phyloP scores from a whole-genome alignment of 2,329 filamentous ascomycete genomes.

The Fusarium dimerum region DNA sequence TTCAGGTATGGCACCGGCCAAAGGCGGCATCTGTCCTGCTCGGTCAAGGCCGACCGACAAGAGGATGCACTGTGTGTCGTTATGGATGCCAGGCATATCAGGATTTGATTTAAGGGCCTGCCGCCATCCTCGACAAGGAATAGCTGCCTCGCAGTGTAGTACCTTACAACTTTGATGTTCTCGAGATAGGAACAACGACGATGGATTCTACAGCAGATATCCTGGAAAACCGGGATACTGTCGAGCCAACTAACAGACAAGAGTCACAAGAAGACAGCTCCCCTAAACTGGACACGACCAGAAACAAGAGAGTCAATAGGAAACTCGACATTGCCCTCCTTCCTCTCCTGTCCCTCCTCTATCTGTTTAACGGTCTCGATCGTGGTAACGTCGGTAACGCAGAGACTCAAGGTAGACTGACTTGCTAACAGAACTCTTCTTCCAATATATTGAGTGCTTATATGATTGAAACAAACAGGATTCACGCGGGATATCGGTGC shows the following conservation, averaged over 20 bases:
- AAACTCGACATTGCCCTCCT: conserved; percentile 39
- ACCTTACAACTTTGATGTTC: not conserved
- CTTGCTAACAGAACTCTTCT: not conserved
- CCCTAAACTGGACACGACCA: not conserved
- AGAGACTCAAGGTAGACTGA: conserved; percentile 35
- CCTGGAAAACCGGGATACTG: not conserved
- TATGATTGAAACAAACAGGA: conserved; percentile 8
- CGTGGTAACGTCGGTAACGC: conserved; percentile 44
- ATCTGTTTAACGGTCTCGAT: conserved; percentile 44
- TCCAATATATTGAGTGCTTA: not conserved
- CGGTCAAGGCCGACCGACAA: not conserved
- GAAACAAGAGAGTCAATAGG: conserved; percentile 31
- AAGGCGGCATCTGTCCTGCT: not conserved
- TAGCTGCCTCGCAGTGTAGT: not conserved
- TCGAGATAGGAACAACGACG: not conserved
- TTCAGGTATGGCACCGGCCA: not conserved
- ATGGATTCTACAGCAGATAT: not conserved
- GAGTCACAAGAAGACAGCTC: not conserved
- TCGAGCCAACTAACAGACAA: not conserved
- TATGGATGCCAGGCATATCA: not conserved
- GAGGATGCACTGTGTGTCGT: not conserved
- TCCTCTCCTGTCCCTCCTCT: conserved; percentile 41
- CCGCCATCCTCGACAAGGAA: not conserved
- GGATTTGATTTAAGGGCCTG: not conserved
- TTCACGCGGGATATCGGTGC: conserved; percentile 30